Evolutionary conservation across 352 stramenopile genomes (phyloP), one percentile per base, ranked within the genome.

Genomic region (Phytophthora fragariaefolia): DNA sequence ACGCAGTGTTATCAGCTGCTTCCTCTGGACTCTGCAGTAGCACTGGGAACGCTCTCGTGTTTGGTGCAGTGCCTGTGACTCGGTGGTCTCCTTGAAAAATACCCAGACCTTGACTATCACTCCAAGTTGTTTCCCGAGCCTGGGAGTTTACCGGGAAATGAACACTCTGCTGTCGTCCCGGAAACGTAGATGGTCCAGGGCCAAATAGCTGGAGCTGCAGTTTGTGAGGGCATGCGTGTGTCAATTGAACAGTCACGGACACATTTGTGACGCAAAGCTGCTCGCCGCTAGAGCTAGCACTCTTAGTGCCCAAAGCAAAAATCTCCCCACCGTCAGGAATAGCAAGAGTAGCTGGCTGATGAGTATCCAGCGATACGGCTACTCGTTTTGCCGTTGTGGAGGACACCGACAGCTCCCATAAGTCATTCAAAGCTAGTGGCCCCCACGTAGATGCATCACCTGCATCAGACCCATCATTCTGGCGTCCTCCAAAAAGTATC

Each of bases 341-440:
- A 6, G 57, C 9, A 12, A 93, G 18, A 3, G 24, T 73, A 17
- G 32, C n/a, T 15, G 52, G 74, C 28, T 89, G 73, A 0, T 63
- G 71, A 47, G 83, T 75, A 13, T 74, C 71, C 8, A 90, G 61
- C 4, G 73, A 69, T 3, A 73, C 51, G 6, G 69, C 64, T 1
- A 55, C 59, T 3, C 69, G 74, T 43, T 70, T 77, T 0, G 61
- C 46, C 0, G 79, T 85, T 0, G 51, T 80, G 0, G 85, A 90
- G 0, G 79, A 80, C 18, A 85, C 60, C 1, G 77, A 82, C 20
- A 91, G 69, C 26, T 88, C 79, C 85, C 85, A 93, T 22, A 93
- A 61, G 76, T 90, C 84, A 40, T 80, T 79, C 9, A 86, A 52
- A 15, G 77, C 69, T 48, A 42, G 63, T 12, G 69, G 69, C 1